Base-by-base conservation (phyloP, 2,329 filamentous ascomycete genomes). In the Immersiporthe knoxdaviesiana region DNA sequence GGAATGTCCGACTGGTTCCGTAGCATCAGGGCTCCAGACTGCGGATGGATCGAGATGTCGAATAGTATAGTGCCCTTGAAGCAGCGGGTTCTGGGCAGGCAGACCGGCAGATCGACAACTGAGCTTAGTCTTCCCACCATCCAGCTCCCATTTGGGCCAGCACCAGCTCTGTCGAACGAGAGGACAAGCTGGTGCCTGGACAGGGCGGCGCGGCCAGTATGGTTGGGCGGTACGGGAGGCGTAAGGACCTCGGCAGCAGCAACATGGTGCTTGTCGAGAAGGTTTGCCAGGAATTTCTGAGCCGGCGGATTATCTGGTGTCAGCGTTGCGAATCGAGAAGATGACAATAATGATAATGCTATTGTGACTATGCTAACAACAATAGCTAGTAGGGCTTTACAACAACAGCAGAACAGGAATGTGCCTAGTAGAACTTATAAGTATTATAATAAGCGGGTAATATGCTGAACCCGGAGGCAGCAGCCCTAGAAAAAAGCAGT, bases 171-270 rank as follows among this genome's bases (percentile, higher is more conserved):
- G n/a, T 61, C 44, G 7, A 67, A 54, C 18, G 58, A 62, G 30
- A 67, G 65, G 41, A 52, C 30, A 30, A 67, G 65, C 56, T 62
- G 56, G 21, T 67, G 61, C 39, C 39, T 62, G 8, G 65, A 67
- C 16, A 8, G 56, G 30, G 65, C 41, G 16, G 65, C 56, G 3
- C 65, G 56, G 21, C 59, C 47, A 16, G 21, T 24, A n/a, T n/a
- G n/a, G n/a, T n/a, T n/a, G n/a, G n/a, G n/a, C 11, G 63, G 47
- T n/a, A n/a, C n/a, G 37, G 32, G 32, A 35, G 35, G 35, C 35
- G n/a, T 35, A 35, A 35, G 35, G 35, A 35, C 35, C 35, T 35
- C 35, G 35, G 35, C 35, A 35, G 35, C 35, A 8, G 35, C 4
- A 35, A 35, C 8, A 35, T 4, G 54, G 2, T 65, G 63, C 32